phyloP scores from a whole-genome alignment of 1,284 basidiomycete species.

The Leucoagaricus sp. region DNA sequence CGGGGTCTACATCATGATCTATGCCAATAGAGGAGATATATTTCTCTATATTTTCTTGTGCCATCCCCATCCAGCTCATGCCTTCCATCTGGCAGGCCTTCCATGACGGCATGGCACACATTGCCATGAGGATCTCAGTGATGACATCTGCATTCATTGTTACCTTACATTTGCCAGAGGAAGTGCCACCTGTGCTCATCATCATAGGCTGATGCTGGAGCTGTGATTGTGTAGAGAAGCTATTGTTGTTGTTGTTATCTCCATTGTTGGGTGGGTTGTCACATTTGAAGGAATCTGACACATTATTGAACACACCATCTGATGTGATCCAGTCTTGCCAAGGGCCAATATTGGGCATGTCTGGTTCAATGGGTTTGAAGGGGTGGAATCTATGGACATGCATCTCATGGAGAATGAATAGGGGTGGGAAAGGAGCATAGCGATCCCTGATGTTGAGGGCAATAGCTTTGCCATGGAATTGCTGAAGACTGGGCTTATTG shows the following conservation, averaged over 20 bases:
- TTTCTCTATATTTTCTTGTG: conserved; percentile 16
- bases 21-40: conserved; percentile 15
- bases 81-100: conserved; percentile 29
- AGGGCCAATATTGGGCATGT: conserved; percentile 13
- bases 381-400: conserved; percentile 30
- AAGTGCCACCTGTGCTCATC: conserved; percentile 13
- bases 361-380: conserved; percentile 20
- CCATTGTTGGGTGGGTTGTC: too few relatives aligned
- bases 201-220: conserved; percentile 15
- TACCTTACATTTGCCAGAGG: conserved; percentile 15
- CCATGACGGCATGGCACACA: conserved; percentile 30
- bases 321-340: conserved; percentile 28
- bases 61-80: conserved; percentile 3
- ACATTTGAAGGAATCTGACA: conserved; percentile 18
- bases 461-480: conserved; percentile 27
- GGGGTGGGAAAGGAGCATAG: conserved; percentile 28
- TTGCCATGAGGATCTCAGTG: conserved; percentile 28
- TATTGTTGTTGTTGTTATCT: conserved; percentile 9
- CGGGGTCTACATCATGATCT: too few relatives aligned
- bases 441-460: conserved; percentile 25
- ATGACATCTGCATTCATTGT: conserved; percentile 24
- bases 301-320: conserved; percentile 12
- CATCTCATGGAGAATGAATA: conserved; percentile 33
- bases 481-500: conserved; percentile 7
- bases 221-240: conserved; percentile 10